These are phyloP conservation scores for Lentithecium fluviatile DNA, from an alignment of 495 filamentous ascomycete genomes.

Conservation along the genomic window DNA sequence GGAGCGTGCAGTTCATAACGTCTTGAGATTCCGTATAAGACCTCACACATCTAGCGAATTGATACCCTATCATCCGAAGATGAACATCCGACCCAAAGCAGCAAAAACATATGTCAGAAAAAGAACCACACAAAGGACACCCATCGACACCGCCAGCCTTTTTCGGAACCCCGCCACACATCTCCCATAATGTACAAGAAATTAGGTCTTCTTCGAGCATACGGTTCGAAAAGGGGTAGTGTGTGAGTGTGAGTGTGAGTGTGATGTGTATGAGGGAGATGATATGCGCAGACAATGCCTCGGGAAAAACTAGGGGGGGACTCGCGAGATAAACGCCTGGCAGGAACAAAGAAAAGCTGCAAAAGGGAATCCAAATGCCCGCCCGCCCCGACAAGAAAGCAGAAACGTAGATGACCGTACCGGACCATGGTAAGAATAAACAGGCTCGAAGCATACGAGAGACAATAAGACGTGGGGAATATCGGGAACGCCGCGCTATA, in stretches of 20 bases:
- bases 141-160: no score
- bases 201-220: conserved; percentile 20
- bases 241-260: no score
- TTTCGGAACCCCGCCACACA: no score
- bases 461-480: conserved; percentile 4
- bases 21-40: conserved; percentile 33
- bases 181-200: conserved; percentile 32
- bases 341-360: conserved; percentile 1
- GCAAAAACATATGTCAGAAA: no score
- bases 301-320: not conserved
- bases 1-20: conserved; percentile 18
- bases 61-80: not conserved
- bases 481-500: conserved; percentile 33
- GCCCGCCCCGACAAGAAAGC: not conserved
- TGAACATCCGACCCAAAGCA: no score
- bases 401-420: no score
- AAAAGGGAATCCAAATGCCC: not conserved
- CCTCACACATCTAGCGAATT: not conserved
- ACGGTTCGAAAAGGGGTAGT: no score
- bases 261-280: conserved; percentile 4
- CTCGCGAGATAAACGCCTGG: not conserved
- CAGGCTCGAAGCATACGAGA: not conserved
- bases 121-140: no score
- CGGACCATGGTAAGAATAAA: conserved; percentile 4
- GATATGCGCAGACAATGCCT: conserved; percentile 15